These are phyloP conservation scores for Tothia fuscella DNA, from an alignment of 2,329 filamentous ascomycete genomes.

Conservation along the genomic window DNA sequence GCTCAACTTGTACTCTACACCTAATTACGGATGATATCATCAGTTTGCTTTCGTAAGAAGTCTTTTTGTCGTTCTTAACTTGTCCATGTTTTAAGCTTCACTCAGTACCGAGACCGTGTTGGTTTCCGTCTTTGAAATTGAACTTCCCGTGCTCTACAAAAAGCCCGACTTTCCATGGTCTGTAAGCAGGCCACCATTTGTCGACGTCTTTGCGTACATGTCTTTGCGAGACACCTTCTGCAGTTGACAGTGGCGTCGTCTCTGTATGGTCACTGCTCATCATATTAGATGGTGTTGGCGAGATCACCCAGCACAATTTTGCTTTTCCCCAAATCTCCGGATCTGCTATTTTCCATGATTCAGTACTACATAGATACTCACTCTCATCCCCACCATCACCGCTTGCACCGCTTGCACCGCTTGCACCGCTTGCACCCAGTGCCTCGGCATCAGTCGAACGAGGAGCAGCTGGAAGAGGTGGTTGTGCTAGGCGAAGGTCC, in stretches of 20 bases:
- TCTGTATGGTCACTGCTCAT: too few relatives aligned
- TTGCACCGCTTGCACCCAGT: too few relatives aligned
- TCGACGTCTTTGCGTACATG: not conserved
- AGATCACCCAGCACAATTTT: not conserved
- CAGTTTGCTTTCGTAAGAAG: too few relatives aligned
- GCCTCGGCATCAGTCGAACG: too few relatives aligned
- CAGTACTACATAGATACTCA: not conserved
- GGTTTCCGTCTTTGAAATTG: not conserved
- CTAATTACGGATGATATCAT: too few relatives aligned
- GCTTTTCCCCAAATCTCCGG: slow-evolving; percentile 2
- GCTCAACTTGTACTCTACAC: too few relatives aligned
- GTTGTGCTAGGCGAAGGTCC: not conserved
- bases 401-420: not conserved
- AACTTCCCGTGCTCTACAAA: not conserved
- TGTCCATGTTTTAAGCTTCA: too few relatives aligned
- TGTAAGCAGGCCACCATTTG: not conserved
- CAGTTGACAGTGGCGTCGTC: not conserved
- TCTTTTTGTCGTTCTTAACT: too few relatives aligned
- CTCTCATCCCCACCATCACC: not conserved
- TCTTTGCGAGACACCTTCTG: not conserved
- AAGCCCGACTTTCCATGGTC: not conserved
- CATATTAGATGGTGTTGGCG: not conserved
- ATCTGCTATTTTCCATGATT: not conserved
- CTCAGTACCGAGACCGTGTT: too few relatives aligned
- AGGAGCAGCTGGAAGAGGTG: slow-evolving; percentile 2